Percentiles rank a stretch among this genome's conserved stretches.
These are phyloP conservation scores for Suhomyces anneliseae DNA, from an alignment of 1,139 yeast genomes.

Conservation along the genomic window DNA sequence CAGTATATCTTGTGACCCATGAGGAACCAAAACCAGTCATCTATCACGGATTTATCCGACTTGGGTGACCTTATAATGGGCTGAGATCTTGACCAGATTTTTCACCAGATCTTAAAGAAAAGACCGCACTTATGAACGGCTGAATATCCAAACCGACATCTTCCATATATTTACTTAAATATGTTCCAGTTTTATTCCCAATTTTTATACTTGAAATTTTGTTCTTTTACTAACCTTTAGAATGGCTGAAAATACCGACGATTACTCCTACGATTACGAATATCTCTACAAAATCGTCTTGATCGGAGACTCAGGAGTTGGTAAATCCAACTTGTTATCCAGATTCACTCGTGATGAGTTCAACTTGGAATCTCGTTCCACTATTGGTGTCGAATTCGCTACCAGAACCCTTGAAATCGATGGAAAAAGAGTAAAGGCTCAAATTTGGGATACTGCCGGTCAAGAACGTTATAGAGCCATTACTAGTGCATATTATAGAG, in stretches of 20 bases:
- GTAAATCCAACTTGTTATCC: constrained; percentile 89
- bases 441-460: constrained; percentile 99
- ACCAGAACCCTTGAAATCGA: constrained; percentile 94
- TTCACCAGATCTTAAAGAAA: too few species aligned
- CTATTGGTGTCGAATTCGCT: constrained; percentile 98
- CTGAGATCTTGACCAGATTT: too few species aligned
- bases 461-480: constrained; percentile 98
- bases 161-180: too few species aligned
- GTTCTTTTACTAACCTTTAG: constrained; percentile 1
- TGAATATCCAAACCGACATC: too few species aligned
- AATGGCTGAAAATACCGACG: constrained; percentile 58
- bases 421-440: constrained; percentile 94
- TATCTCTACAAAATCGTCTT: constrained; percentile 91
- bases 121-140: too few species aligned
- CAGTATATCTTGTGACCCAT: too few species aligned
- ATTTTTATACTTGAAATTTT: too few species aligned
- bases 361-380: constrained; percentile 88
- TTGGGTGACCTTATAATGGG: too few species aligned
- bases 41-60: too few species aligned
- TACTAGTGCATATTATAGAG: constrained; percentile 95
- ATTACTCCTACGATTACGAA: constrained; percentile 91
- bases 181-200: background rate
- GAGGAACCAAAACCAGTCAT: too few species aligned
- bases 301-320: constrained; percentile 98
- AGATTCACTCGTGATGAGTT: constrained; percentile 95